Base-by-base conservation (phyloP, 148 eudicot genomes). In the Cornus kousa region DNA sequence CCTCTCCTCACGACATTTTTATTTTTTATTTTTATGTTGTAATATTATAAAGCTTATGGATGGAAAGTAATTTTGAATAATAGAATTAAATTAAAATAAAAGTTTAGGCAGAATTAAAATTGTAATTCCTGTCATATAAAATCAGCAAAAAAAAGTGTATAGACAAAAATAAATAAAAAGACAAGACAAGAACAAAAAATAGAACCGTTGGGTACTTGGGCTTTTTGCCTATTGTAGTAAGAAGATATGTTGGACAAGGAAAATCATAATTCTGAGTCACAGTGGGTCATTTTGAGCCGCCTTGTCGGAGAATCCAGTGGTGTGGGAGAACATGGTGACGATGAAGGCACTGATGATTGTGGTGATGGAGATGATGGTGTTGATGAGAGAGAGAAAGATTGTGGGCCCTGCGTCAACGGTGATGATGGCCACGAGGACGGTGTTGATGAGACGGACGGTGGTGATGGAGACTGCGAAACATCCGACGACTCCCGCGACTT, bases 401-500 rank as follows among this genome's bases (percentile, higher is more conserved):
- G 48, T 43, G 48, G 48, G 48, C 9, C 48, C 48, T 9, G 48
- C 1, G 48, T 43, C 48, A 43, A 43, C 48, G 48, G 48, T 4
- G 48, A 43, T 43, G 88, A 79, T 19, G 81, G 76, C 13, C 81
- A 70, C 12, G 88, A 43, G 17, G 83, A 77, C 28, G 28, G 28
- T 28, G 28, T 28, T 73, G 88, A 74, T 37, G 88, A 77, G 39
- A 76, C 11, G 53, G 86, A 82, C 5, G 81, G 80, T 20, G 72
- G 81, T 14, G 92, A 82, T 22, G 89, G 77, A 33, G 85, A 81
- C 0, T 81, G 67, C 11, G 92, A 86, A 9, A 53, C 74, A 79
- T 87, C 89, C 3, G 86, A 83, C 5, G 83, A 76, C 77, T 89
- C 93, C 67, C 74, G 83, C 46, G 85, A 80, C 72, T 93, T 93